These are phyloP conservation scores for Narthecium ossifragum DNA, from an alignment of 106 monocot species.

Conservation along the genomic window DNA sequence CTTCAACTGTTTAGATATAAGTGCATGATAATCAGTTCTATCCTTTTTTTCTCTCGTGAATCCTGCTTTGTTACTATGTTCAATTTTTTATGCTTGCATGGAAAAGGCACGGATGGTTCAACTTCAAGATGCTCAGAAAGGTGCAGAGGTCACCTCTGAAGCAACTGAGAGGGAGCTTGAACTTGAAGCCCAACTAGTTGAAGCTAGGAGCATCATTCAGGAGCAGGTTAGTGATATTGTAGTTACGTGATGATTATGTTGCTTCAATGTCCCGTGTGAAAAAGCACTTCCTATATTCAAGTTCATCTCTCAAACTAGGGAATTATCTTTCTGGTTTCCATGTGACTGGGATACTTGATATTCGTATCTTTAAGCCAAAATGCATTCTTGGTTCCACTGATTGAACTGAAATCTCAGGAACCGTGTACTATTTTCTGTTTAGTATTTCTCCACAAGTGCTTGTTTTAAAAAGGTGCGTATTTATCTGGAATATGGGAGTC, in stretches of 20 bases:
- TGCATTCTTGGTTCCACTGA: background rate
- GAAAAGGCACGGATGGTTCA: constrained; percentile 73
- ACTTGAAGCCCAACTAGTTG: constrained; percentile 98
- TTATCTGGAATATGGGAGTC: too few species aligned
- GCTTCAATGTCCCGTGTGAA: too few species aligned
- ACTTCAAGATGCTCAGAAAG: constrained; percentile 98
- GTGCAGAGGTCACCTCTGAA: constrained; percentile 88
- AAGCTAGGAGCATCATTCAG: constrained; percentile 98
- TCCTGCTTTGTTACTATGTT: background rate
- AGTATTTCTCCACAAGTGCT: background rate
- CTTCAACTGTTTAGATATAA: background rate
- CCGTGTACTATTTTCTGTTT: too few species aligned
- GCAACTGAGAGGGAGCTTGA: constrained; percentile 95
- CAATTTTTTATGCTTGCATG: constrained; percentile 1
- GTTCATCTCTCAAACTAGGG: background rate
- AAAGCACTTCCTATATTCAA: too few species aligned
- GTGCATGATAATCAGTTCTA: background rate
- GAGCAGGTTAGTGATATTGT: constrained; percentile 71
- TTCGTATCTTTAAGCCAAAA: background rate
- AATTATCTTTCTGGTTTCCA: background rate
- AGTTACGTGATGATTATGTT: too few species aligned
- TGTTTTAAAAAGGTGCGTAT: too few species aligned
- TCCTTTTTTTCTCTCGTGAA: background rate
- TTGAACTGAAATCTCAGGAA: background rate
- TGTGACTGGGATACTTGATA: background rate